Conservation (phyloP, 371 early-diverging fungal genomes). For the Ordospora colligata region DNA sequence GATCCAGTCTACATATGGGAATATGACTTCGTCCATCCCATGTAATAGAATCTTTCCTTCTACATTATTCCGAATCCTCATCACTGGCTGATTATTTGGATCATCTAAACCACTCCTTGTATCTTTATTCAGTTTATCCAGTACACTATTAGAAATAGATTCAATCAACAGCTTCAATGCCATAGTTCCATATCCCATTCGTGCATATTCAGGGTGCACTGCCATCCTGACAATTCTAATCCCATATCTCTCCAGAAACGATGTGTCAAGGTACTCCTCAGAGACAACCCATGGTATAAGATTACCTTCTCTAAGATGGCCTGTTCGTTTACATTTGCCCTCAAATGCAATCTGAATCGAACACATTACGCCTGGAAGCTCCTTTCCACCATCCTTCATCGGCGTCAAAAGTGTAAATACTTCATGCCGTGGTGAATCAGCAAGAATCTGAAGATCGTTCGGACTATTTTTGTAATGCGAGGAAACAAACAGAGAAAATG, state of each 20-base stretch:
- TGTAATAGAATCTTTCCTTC: constrained; percentile 74
- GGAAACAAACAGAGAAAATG: constrained; percentile 87
- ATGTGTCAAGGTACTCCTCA: constrained; percentile 83
- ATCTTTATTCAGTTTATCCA: constrained; percentile 52
- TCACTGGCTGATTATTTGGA: constrained; percentile 63
- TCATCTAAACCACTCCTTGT: background rate
- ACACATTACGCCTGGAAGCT: constrained; percentile 78
- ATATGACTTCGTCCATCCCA: constrained; percentile 68
- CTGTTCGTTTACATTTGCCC: constrained; percentile 70
- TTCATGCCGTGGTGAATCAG: constrained; percentile 92
- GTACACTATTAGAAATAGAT: constrained; percentile 72
- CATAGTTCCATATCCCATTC: constrained; percentile 89
- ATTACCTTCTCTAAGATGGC: constrained; percentile 77
- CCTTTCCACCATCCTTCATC: constrained; percentile 63
- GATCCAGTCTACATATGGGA: constrained; percentile 73
- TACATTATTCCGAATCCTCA: constrained; percentile 63
- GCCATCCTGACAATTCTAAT: constrained; percentile 98
- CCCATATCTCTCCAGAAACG: constrained; percentile 80
- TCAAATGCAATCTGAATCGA: constrained; percentile 78
- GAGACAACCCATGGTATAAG: constrained; percentile 94
- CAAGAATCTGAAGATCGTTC: constrained; percentile 89
- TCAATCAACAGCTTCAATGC: constrained; percentile 71
- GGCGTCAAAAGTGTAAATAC: constrained; percentile 87
- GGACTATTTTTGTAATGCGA: constrained; percentile 98
- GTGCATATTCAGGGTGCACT: constrained; percentile 85